Base-by-base conservation (phyloP, 2,329 filamentous ascomycete species). In the Massarina eburnea region DNA sequence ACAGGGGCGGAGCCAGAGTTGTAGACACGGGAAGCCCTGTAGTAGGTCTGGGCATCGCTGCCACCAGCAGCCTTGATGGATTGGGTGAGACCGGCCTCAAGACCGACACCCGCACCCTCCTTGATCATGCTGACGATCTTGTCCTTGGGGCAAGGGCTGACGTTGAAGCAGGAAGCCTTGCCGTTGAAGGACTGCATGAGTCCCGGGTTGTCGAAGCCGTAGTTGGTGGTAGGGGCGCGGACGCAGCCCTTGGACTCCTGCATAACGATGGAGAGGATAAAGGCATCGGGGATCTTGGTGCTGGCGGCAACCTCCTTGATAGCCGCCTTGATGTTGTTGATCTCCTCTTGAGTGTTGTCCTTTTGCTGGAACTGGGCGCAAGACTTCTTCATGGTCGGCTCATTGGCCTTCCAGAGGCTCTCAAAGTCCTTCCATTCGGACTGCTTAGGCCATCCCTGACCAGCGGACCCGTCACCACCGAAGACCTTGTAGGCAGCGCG, bases 201-300 rank as follows among this genome's bases (percentile, higher is more conserved):
- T 2, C 75, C 75, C 1, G 75, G 75, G 51, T 77, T 78, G 24
- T 51, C 48, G 52, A 72, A 66, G 26, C 61, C 61, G 54, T 72
- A 71, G 48, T 64, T 58, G 2, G 75, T 75, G 1, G 73, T 75
- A 14, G 66, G 66, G 33, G 69, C 75, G 40, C 73, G 71, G 2
- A 76, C 72, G 49, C 75, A 77, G 40, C 74, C 75, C 43, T 70
- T 71, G 27, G 68, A 72, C 54, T 77, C 75, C 55, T 77, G 74
- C 57, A 77, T 67, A 26, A 76, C 58, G 36, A 73, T 67, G 27
- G 73, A 72, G 30, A 77, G 61, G 45, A 77, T 70, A 63, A 74
- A 72, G 27, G 70, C 65, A n/a, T 64, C 41, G 41, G 72, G 67
- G 8, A 77, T 58, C 29, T 62, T 61, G 7, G 66, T 63, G 6